Evolutionary conservation across 805 yeast genomes (phyloP), one percentile per base, ranked within the genome.

Genomic region (Ogataea henricii): DNA sequence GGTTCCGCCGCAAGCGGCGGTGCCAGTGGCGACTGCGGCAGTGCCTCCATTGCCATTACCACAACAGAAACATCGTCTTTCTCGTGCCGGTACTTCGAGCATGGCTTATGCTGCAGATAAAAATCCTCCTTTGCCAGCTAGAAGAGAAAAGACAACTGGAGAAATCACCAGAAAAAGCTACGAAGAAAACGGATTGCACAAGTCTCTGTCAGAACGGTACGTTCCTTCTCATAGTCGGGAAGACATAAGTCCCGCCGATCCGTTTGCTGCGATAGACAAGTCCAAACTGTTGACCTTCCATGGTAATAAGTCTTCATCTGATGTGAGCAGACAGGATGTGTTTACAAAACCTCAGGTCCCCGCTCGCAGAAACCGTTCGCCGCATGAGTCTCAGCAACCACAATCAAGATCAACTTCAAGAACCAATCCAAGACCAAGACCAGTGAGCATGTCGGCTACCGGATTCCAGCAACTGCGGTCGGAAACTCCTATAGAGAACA

Each of bases 241-340:
- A 8, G 40, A 41, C 12, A 13, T 30, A 2, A 34, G 32, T 13
- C 42, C 54, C 7, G 44, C 48, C 10, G 80, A 74, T 53, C 78
- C 77, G 16, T 75, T 75, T 53, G 66, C 77, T 3, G 47, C 65
- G 3, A 68, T 76, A 29, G 78, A 75, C 45, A 72, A 66, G 53
- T 55, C 73, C 6, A 71, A 68, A 51, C 42, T 71, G 22, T 53
- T 63, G 23, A 26, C 53, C 6, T 41, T 50, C 39, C 57, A 54
- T 48, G 56, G 38, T 34, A 54, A 49, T 29, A 52, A 52, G 23
- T 52, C 55, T 3, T 43, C 52, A 4, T 33, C 49, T 36, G 50
- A 47, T 17, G n/a, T 49, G 22, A 40, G 18, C 42, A 48, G 35
- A 36, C 47, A 44, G n/a, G 49, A 35, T 7, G 20, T 30, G 2